Evolutionary conservation across 2,329 filamentous ascomycete species (phyloP).

Genomic region (Mollisiaceae sp.): DNA sequence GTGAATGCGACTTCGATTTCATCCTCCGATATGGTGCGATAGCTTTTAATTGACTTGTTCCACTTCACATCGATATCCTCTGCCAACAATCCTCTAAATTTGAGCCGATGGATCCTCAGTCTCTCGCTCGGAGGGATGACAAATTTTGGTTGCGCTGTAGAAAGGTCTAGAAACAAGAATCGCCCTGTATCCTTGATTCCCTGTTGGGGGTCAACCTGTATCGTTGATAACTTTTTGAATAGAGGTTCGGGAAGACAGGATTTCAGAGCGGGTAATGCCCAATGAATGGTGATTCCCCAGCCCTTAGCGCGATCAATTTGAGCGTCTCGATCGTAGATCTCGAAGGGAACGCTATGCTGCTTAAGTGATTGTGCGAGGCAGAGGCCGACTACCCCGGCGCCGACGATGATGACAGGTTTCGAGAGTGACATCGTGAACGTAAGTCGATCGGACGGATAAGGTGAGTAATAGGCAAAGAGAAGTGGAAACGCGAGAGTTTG

Average conservation of each 20-base stretch:
- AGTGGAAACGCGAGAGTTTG: no score
- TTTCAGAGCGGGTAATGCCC: constrained; percentile 60
- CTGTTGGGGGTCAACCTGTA: constrained; percentile 59
- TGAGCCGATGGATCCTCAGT: constrained; percentile 54
- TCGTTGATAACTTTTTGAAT: constrained; percentile 51
- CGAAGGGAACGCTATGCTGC: constrained; percentile 50
- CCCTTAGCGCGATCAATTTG: constrained; percentile 56
- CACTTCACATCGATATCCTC: constrained; percentile 54
- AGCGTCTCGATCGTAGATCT: constrained; percentile 60
- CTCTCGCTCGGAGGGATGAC: constrained; percentile 50
- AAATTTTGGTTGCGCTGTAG: constrained; percentile 52
- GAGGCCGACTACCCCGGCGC: constrained; percentile 44
- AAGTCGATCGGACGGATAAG: no score
- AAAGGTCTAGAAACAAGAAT: constrained; percentile 63
- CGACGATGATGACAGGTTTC: constrained; percentile 39
- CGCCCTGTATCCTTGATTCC: constrained; percentile 52
- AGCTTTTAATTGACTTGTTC: constrained; percentile 45
- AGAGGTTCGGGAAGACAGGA: constrained; percentile 56
- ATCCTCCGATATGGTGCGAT: constrained; percentile 39
- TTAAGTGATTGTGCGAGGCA: constrained; percentile 42
- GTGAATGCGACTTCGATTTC: constrained; percentile 52
- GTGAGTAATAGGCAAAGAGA: no score
- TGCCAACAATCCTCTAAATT: constrained; percentile 52
- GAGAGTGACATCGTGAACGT: background rate
- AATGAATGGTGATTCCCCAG: constrained; percentile 69